phyloP scores from a whole-genome alignment of 306 rosid genomes.

The Geum urbanum region DNA sequence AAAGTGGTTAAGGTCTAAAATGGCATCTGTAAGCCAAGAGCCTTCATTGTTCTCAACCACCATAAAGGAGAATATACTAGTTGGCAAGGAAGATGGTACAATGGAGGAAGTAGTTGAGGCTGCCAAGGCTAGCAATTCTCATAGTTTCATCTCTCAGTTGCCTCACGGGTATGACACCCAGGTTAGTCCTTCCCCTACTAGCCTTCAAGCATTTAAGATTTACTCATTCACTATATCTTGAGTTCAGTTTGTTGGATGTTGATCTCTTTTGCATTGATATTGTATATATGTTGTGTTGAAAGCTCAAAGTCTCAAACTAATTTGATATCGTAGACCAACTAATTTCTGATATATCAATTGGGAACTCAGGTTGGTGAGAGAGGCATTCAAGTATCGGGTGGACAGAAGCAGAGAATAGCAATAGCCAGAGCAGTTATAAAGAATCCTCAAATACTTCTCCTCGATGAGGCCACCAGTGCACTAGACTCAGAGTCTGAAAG shows the following conservation, averaged over 20 bases:
- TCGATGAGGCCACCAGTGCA: constrained; percentile 76
- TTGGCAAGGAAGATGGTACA: constrained; percentile 23
- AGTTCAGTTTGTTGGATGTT: background rate
- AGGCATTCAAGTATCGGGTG: constrained; percentile 59
- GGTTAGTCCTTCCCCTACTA: constrained; percentile 12
- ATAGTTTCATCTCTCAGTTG: constrained; percentile 16
- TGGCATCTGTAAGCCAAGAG: constrained; percentile 32
- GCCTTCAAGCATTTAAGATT: background rate
- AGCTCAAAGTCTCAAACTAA: background rate
- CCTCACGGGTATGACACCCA: constrained; percentile 31
- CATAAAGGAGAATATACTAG: constrained; percentile 23
- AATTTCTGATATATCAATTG: background rate
- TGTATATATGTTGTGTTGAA: background rate
- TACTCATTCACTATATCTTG: background rate
- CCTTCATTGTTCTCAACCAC: constrained; percentile 26
- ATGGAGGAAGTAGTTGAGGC: constrained; percentile 23
- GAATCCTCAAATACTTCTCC: constrained; percentile 44
- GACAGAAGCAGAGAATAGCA: constrained; percentile 64
- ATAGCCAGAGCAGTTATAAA: constrained; percentile 56
- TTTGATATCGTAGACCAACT: background rate
- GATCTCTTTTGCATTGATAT: background rate
- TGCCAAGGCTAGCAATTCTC: constrained; percentile 25
- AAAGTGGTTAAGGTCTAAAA: constrained; percentile 28
- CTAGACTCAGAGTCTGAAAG: constrained; percentile 51
- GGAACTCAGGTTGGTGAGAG: constrained; percentile 46